These are phyloP conservation scores for Hymenoscyphus salicellus DNA, from an alignment of 2,329 filamentous ascomycete species.

Conservation along the genomic window DNA sequence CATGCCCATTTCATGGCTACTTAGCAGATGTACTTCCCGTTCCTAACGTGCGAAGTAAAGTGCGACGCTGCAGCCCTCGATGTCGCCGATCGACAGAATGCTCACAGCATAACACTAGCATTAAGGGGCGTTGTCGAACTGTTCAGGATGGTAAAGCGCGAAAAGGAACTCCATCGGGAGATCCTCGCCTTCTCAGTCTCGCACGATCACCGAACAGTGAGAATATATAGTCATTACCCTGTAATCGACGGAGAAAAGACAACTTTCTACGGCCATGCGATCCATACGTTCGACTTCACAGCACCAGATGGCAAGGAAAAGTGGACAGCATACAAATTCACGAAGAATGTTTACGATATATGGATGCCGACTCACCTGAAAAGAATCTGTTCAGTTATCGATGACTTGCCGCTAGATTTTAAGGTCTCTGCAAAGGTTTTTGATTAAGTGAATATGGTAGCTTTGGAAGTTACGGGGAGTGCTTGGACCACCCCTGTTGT, in stretches of 20 bases:
- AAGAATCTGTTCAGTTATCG: conserved; percentile 27
- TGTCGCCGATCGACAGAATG: conserved; percentile 38
- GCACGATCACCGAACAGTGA: conserved; percentile 21
- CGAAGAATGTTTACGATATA: conserved; percentile 33
- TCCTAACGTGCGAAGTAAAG: conserved; percentile 49
- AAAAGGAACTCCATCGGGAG: conserved; percentile 33
- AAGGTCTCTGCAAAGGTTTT: no score
- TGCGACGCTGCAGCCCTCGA: conserved; percentile 40
- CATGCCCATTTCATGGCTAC: conserved; percentile 44
- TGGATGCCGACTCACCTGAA: conserved; percentile 35
- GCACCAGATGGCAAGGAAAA: conserved; percentile 30
- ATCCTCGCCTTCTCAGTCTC: conserved; percentile 35
- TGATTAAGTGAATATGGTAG: no score
- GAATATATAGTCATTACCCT: conserved; percentile 37
- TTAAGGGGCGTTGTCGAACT: no score
- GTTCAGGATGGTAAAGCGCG: conserved; percentile 14
- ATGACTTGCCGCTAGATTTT: conserved; percentile 31
- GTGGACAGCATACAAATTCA: conserved; percentile 26
- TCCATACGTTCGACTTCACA: not conserved
- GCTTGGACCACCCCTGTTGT: no score
- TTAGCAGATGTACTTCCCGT: conserved; percentile 49
- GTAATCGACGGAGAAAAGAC: conserved; percentile 15
- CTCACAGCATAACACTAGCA: conserved; percentile 43
- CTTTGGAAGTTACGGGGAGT: no score
- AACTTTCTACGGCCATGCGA: not conserved